phyloP scores from a whole-genome alignment of 345 rosid species.

The Psidium friedrichsthalianum region DNA sequence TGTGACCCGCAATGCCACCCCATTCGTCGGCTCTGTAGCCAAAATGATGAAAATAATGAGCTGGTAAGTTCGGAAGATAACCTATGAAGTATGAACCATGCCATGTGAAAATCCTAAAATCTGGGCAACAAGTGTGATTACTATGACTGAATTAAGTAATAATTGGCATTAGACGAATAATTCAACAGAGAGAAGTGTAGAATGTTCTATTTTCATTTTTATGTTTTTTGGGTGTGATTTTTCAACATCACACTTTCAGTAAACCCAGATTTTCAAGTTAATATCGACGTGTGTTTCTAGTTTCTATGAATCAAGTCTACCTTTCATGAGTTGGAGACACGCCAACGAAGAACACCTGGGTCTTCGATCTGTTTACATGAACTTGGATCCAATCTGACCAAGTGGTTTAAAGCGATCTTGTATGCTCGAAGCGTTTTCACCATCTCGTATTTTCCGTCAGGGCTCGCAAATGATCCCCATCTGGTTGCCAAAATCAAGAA shows the following conservation, averaged over 20 bases:
- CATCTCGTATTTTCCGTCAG: constrained; percentile 47
- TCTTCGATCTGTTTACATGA: constrained; percentile 44
- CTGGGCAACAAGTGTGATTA: not conserved
- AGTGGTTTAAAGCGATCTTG: constrained; percentile 64
- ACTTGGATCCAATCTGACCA: constrained; percentile 77
- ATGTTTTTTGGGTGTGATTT: not conserved
- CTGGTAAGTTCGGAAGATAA: not conserved
- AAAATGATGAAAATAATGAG: not conserved
- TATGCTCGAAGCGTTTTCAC: constrained; percentile 62
- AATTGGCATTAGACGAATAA: not conserved
- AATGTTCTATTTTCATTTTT: too few species aligned
- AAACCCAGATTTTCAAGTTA: not conserved
- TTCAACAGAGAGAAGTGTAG: not conserved
- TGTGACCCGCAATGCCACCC: constrained; percentile 44
- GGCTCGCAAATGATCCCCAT: constrained; percentile 67
- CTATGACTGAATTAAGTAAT: not conserved
- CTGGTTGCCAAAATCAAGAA: constrained; percentile 6
- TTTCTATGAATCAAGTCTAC: constrained; percentile 15
- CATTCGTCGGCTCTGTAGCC: constrained; percentile 56
- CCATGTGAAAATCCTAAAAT: not conserved
- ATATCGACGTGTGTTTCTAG: not conserved
- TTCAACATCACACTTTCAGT: not conserved
- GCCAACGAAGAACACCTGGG: constrained; percentile 70
- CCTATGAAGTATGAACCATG: not conserved
- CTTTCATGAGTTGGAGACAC: constrained; percentile 87